Conservation (phyloP, 257 asterid species). For the Ocimum tenuiflorum region DNA sequence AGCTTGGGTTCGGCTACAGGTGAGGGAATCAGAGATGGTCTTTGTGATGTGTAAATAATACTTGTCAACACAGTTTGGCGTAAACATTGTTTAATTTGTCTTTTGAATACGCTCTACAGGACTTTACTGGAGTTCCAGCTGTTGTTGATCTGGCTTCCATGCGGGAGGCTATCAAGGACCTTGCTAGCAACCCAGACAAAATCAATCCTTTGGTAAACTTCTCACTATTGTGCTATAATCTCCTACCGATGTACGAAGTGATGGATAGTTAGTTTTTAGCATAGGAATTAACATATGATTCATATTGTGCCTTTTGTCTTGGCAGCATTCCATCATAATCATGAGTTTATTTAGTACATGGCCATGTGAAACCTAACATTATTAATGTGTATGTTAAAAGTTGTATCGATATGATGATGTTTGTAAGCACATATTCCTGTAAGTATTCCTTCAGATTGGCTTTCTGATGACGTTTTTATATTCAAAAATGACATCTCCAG, state of each 20-base stretch:
- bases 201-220: constrained; percentile 74
- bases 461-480: not conserved
- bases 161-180: constrained; percentile 88
- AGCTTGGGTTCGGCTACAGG: constrained; percentile 93
- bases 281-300: not conserved
- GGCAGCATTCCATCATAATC: not conserved
- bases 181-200: constrained; percentile 68
- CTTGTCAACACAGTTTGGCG: not conserved
- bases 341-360: not conserved
- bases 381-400: not conserved
- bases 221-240: constrained; percentile 3
- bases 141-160: constrained; percentile 91
- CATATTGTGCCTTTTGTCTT: not conserved
- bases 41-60: not conserved
- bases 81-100: not conserved
- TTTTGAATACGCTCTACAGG: constrained; percentile 32
- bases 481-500: constrained; percentile 32
- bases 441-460: not conserved
- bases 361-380: not conserved
- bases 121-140: constrained; percentile 96
- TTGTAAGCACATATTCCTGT: not conserved
- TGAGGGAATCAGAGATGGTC: constrained; percentile 23
- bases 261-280: not conserved
- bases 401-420: not conserved
- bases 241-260: not conserved